Conservation (phyloP, 2,329 filamentous ascomycete species). For the Elsinoe perseae region DNA sequence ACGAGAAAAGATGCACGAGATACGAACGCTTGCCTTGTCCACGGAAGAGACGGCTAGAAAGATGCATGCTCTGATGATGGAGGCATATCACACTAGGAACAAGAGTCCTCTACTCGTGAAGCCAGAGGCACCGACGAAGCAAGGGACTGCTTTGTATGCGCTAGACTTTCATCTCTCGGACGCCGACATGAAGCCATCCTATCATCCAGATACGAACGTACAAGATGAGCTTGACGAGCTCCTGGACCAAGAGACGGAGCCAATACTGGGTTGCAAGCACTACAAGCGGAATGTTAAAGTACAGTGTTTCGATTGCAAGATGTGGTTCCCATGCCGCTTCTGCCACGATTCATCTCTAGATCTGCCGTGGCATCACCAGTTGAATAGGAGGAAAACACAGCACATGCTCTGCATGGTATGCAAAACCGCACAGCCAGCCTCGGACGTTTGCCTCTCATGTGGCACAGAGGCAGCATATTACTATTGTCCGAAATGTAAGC, state of each 20-base stretch:
- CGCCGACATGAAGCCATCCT: constrained; percentile 29
- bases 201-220: constrained; percentile 26
- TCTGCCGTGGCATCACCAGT: constrained; percentile 35
- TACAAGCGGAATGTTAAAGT: constrained; percentile 95
- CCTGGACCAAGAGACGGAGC: constrained; percentile 37
- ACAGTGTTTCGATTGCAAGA: constrained; percentile 80
- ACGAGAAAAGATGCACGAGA: constrained; percentile 41
- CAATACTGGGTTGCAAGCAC: constrained; percentile 71
- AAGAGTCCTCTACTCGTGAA: neutral
- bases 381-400: constrained; percentile 75
- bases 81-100: constrained; percentile 33
- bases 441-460: constrained; percentile 70
- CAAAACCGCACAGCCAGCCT: constrained; percentile 71
- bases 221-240: constrained; percentile 32
- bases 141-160: neutral
- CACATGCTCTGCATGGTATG: constrained; percentile 99
- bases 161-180: constrained; percentile 27
- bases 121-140: neutral
- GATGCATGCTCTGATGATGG: constrained; percentile 44
- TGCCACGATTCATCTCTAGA: constrained; percentile 86
- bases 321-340: constrained; percentile 91
- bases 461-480: constrained; percentile 74
- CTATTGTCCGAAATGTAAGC: constrained; percentile 88
- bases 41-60: constrained; percentile 43
- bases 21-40: constrained; percentile 36